phyloP scores from a whole-genome alignment of 2,329 filamentous ascomycete genomes.

The Arthrocladium fulminans region DNA sequence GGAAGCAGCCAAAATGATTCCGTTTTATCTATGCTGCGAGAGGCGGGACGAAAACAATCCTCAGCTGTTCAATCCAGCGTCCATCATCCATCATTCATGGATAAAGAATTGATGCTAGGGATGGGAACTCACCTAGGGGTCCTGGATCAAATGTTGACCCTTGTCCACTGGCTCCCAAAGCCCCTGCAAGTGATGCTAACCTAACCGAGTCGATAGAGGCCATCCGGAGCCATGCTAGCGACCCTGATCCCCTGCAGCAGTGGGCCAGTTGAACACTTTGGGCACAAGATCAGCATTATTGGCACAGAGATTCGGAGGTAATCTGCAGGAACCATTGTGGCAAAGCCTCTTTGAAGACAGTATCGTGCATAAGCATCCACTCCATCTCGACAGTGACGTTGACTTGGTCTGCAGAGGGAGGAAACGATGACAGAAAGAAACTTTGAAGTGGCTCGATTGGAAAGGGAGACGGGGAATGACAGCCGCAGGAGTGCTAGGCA shows the following conservation, averaged over 20 bases:
- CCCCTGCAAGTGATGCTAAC: background rate
- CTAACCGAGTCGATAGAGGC: background rate
- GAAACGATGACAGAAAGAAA: background rate
- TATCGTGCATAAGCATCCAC: background rate
- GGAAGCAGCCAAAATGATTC: too few species aligned
- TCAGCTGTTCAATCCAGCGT: too few species aligned
- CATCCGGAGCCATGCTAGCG: background rate
- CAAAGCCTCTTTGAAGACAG: background rate
- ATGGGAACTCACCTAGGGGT: too few species aligned
- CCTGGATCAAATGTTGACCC: too few species aligned
- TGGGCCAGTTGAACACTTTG: background rate
- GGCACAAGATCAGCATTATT: background rate
- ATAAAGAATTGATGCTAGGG: too few species aligned
- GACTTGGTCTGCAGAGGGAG: background rate
- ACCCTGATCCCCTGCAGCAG: background rate
- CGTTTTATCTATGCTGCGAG: too few species aligned
- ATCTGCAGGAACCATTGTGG: background rate
- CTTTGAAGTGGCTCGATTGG: background rate
- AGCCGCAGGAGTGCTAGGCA: background rate
- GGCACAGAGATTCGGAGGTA: background rate
- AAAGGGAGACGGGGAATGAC: background rate
- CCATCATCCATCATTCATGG: too few species aligned
- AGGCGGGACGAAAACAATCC: too few species aligned
- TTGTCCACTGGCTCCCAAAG: too few species aligned
- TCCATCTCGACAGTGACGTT: background rate